phyloP scores from a whole-genome alignment of 257 asterid species.

The Ocimum tenuiflorum region DNA sequence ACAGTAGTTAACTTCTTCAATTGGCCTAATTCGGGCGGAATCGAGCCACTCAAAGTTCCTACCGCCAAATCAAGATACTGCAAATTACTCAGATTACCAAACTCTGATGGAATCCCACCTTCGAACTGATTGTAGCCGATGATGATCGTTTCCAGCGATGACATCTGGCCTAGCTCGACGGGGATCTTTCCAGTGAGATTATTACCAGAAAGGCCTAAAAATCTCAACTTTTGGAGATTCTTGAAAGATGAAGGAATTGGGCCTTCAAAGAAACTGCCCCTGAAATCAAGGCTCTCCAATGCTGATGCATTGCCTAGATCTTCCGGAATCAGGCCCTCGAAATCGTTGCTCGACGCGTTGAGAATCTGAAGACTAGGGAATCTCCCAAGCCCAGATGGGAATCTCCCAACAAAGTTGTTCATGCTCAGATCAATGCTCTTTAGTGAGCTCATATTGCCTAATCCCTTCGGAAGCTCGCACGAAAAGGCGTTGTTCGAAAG shows the following conservation, averaged over 20 bases:
- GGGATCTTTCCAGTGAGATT: constrained; percentile 65
- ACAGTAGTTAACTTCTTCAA: constrained; percentile 45
- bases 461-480: constrained; percentile 32
- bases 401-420: constrained; percentile 50
- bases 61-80: constrained; percentile 65
- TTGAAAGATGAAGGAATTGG: constrained; percentile 55
- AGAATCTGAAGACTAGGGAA: constrained; percentile 32
- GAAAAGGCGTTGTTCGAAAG: constrained; percentile 47
- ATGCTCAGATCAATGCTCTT: constrained; percentile 51
- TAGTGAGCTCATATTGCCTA: constrained; percentile 40
- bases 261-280: constrained; percentile 70
- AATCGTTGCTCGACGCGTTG: constrained; percentile 75
- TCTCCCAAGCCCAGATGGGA: constrained; percentile 53
- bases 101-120: constrained; percentile 55
- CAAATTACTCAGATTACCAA: constrained; percentile 57
- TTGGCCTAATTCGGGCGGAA: constrained; percentile 55
- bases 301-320: constrained; percentile 43
- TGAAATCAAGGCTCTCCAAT: constrained; percentile 49
- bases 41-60: constrained; percentile 50
- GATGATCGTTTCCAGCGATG: constrained; percentile 47
- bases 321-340: constrained; percentile 52
- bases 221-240: constrained; percentile 44
- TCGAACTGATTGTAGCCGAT: constrained; percentile 61
- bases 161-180: constrained; percentile 44
- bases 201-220: constrained; percentile 72